Percentiles rank a stretch among this genome's conserved stretches.
These are phyloP conservation scores for Cnidoscolus chayamansa DNA, from an alignment of 441 rosid genomes.

Conservation along the genomic window DNA sequence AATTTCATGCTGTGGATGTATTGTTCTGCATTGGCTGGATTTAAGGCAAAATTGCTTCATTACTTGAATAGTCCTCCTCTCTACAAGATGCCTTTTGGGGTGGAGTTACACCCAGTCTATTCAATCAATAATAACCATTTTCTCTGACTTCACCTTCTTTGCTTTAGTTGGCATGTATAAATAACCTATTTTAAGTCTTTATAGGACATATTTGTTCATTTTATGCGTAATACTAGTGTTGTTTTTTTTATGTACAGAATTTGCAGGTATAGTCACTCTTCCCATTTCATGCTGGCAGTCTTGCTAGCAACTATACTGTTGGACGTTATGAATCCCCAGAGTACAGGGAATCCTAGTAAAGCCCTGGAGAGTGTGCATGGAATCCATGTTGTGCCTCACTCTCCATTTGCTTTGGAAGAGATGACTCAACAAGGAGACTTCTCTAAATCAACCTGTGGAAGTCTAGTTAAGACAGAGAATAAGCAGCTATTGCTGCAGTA, in stretches of 20 bases:
- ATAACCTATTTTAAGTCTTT: background rate
- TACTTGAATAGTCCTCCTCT: too few species aligned
- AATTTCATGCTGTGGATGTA: too few species aligned
- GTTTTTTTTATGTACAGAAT: constrained; percentile 17
- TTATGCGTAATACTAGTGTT: background rate
- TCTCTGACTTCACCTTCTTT: background rate
- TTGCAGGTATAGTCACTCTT: constrained; percentile 16
- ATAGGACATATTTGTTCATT: background rate
- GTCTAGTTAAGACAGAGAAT: constrained; percentile 39
- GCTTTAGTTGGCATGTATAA: background rate
- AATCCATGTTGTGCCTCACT: constrained; percentile 62
- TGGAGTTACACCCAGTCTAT: too few species aligned
- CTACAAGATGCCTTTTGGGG: too few species aligned
- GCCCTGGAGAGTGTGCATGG: constrained; percentile 76
- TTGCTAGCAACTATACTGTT: constrained; percentile 43
- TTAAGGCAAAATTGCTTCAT: too few species aligned
- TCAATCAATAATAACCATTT: background rate
- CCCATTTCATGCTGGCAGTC: constrained; percentile 42
- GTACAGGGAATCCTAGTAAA: constrained; percentile 38
- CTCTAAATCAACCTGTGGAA: constrained; percentile 35
- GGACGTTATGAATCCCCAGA: constrained; percentile 47
- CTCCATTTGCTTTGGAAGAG: constrained; percentile 56
- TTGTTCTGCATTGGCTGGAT: too few species aligned
- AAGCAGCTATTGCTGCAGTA: constrained; percentile 64
- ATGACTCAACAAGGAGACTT: constrained; percentile 45